Evolutionary conservation across 768 basidiomycete species (phyloP), one percentile per base, ranked within the genome.

Genomic region (Kwoniella mangroviensis): DNA sequence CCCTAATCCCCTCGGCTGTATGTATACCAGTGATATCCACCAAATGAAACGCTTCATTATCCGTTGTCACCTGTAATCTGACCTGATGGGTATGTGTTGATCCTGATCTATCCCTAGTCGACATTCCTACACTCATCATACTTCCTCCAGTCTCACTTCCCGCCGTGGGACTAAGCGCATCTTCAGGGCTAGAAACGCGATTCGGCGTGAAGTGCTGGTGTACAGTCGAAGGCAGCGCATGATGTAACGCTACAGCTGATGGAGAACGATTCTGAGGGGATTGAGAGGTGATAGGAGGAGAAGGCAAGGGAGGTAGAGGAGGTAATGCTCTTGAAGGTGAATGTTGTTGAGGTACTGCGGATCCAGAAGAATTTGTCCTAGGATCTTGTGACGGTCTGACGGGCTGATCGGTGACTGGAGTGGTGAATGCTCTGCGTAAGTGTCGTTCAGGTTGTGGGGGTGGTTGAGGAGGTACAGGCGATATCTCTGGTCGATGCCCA

Each of bases 21-120:
- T 75, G 55, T 43, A 80, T 77, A 2, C 78, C 77, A 7, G 81
- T 77, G 19, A 83, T 79, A 69, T 83, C 82, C 28, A 83, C 82
- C 12, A 80, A 65, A 4, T 76, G 73, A 66, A 83, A 83, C 28
- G 80, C 73, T 53, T 83, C 82, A 67, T 81, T 81, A 61, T 83
- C 82, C 56, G 72, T 76, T 1, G 82, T 81, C 21, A 79, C 82
- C 65, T 80, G 79, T 40, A 83, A 52, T 22, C 72, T 56, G 28
- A 71, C 65, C 58, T 75, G 77, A 40, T 73, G 69, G 41, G 60
- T 70, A n/a, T 68, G 56, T 4, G 72, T 58, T 17, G 75, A 76
- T 2, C 75, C 73, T 9, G 75, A 73, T 52, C 79, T 55, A 26
- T 73, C 70, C 5, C 79, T 59, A 26, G 54, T 72, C 49, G 63